Evolutionary conservation across 345 rosid species (phyloP).

Genomic region (Erucastrum elatum): DNA sequence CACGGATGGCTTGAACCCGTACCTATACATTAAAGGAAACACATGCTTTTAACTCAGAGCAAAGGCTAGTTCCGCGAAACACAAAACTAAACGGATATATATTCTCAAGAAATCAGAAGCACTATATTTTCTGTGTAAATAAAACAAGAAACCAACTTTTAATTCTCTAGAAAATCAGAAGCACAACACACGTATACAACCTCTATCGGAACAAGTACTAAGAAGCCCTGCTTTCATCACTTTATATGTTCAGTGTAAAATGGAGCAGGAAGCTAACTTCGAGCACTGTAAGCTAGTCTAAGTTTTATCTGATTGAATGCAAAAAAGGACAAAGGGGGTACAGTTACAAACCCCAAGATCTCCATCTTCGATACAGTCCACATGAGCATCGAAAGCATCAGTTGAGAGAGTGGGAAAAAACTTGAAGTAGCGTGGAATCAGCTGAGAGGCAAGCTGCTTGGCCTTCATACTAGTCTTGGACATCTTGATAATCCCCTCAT

Average conservation of each 20-base stretch:
- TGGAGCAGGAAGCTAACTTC: not conserved
- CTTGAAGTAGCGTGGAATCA: constrained; percentile 96
- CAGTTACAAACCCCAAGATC: constrained; percentile 64
- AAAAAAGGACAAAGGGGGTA: not conserved
- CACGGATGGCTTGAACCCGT: constrained; percentile 95
- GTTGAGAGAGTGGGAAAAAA: constrained; percentile 78
- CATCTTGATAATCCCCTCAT: constrained; percentile 78
- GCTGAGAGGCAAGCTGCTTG: constrained; percentile 94
- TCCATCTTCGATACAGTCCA: constrained; percentile 93
- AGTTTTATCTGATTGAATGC: not conserved
- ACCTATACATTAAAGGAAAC: constrained; percentile 51
- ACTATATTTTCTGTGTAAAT: not conserved
- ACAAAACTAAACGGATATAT: not conserved
- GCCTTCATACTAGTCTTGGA: constrained; percentile 78
- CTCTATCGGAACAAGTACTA: not conserved
- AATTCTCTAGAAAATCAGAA: not conserved
- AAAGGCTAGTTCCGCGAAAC: not conserved
- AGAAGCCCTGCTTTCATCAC: not conserved
- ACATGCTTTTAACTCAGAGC: constrained; percentile 11
- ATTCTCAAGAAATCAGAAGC: not conserved
- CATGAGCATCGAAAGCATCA: constrained; percentile 71
- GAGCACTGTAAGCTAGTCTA: not conserved
- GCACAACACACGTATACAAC: not conserved
- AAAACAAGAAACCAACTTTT: constrained; percentile 1
- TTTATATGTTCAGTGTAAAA: not conserved